A percentile compares a stretch with the other conserved stretches of the same genome.
Conservation (phyloP, 2,329 filamentous ascomycete genomes). For the Talaromyces atroroseus region DNA sequence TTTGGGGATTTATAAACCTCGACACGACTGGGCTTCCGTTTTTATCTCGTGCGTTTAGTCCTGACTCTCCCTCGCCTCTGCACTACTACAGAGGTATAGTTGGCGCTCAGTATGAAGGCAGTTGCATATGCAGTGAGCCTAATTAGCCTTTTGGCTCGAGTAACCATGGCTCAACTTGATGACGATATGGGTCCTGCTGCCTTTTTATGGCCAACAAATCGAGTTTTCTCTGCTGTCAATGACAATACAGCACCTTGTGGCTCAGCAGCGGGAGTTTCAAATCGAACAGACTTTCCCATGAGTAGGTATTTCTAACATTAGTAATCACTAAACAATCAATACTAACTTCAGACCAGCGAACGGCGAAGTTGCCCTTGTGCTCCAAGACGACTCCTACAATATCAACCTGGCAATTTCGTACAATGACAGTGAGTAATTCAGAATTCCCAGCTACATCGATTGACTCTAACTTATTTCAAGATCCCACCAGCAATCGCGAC, state of each 20-base stretch:
- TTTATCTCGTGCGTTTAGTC: background rate
- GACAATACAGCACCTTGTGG: constrained; percentile 58
- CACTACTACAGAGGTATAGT: background rate
- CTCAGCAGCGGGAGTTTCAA: constrained; percentile 42
- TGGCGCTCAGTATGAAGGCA: background rate
- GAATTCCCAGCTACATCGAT: background rate
- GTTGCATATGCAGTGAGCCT: background rate
- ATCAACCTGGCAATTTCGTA: constrained; percentile 53
- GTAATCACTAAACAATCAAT: background rate
- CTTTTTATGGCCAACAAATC: constrained; percentile 57
- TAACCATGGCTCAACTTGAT: constrained; percentile 17
- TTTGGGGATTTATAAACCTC: too few species aligned
- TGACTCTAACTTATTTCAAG: constrained; percentile 19
- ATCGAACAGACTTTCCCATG: constrained; percentile 54
- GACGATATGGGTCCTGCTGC: constrained; percentile 52
- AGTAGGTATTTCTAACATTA: constrained; percentile 26
- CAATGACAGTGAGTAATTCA: constrained; percentile 38
- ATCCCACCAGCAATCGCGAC: constrained; percentile 36
- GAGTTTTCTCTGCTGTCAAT: constrained; percentile 49
- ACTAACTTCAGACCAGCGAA: constrained; percentile 35
- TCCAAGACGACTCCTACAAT: constrained; percentile 54
- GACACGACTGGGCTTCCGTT: too few species aligned
- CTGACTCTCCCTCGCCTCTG: background rate
- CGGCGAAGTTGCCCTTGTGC: constrained; percentile 51
- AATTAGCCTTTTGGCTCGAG: constrained; percentile 5